Base-by-base conservation (phyloP, 2,329 filamentous ascomycete genomes). In the Diaporthe ampelina region DNA sequence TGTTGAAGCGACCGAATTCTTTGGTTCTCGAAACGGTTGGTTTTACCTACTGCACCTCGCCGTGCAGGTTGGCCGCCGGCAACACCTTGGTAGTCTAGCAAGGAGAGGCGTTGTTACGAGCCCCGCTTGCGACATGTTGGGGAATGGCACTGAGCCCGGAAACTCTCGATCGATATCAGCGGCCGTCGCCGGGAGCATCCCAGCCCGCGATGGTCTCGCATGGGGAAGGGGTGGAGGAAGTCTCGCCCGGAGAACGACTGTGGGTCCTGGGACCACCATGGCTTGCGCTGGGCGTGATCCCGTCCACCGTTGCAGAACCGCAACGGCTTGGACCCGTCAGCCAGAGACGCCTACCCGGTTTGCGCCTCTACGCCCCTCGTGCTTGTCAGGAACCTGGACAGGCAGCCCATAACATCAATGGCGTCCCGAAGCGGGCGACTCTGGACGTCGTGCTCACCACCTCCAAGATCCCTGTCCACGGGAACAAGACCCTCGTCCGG, bases 341-440 rank as follows among this genome's bases (percentile, higher is more conserved):
- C 59, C 29, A n/a, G 17, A n/a, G 40, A 43, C 24, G 40, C 9
- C 40, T 9, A 19, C 19, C 37, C 37, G 61, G 29, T 32, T 32
- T 32, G 29, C 29, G 29, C 29, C 29, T 32, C 29, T 32, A 32
- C 43, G n/a, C n/a, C n/a, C 43, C 43, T 67, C 61, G 61, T 52
- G 61, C 17, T 24, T 54, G 58, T 37, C 58, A 45, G 58, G 58
- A 48, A 63, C 59, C 26, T 32, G 40, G 59, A 63, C n/a, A 68
- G 63, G 48, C 29, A 26, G 9, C 15, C 29, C 32, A 50, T 35
- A 52, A 37, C 43, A 48, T 48, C 48, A 21, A n/a, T 54, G 63
- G 63, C 63, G 45, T 68, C 48, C 63, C 63, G 48, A 54, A 35
- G 63, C 63, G 45, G 63, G 48, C 63, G 48, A 40, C 63, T 68